phyloP scores from a whole-genome alignment of 1,139 yeast genomes.

The Trichomonascaceae sp. region DNA sequence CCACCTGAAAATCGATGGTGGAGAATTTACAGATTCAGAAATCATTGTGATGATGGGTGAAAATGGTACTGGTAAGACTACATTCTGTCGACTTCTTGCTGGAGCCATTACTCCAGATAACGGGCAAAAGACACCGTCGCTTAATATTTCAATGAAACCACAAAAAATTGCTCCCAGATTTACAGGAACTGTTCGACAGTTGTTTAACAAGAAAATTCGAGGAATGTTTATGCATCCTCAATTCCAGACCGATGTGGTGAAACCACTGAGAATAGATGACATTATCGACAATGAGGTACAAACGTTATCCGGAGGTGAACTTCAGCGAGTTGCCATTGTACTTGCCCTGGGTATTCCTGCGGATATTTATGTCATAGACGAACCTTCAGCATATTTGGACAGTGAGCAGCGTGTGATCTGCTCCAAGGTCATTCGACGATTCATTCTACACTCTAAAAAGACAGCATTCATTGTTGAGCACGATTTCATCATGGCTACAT shows the following conservation, averaged over 20 bases:
- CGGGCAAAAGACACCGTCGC: conserved; percentile 70
- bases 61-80: conserved; percentile 98
- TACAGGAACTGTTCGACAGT: conserved; percentile 96
- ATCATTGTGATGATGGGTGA: conserved; percentile 99
- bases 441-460: conserved; percentile 91
- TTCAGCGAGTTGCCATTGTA: conserved; percentile 98
- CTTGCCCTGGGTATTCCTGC: conserved; percentile 92
- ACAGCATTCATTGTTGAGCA: conserved; percentile 98
- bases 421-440: conserved; percentile 96
- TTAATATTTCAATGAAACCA: conserved; percentile 95
- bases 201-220: conserved; percentile 92
- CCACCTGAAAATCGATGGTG: conserved; percentile 70
- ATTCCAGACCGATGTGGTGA: conserved; percentile 95
- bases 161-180: conserved; percentile 98
- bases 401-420: conserved; percentile 99
- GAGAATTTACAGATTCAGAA: conserved; percentile 94
- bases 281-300: conserved; percentile 97
- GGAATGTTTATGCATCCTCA: conserved; percentile 93
- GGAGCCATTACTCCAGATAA: conserved; percentile 87
- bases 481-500: conserved; percentile 99
- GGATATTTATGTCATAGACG: conserved; percentile 93
- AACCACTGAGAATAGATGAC: conserved; percentile 89
- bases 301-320: conserved; percentile 97
- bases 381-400: conserved; percentile 97
- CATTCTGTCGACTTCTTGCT: conserved; percentile 90